These are phyloP conservation scores for Melanogaster broomeanus DNA, from an alignment of 768 basidiomycete species.

Conservation along the genomic window DNA sequence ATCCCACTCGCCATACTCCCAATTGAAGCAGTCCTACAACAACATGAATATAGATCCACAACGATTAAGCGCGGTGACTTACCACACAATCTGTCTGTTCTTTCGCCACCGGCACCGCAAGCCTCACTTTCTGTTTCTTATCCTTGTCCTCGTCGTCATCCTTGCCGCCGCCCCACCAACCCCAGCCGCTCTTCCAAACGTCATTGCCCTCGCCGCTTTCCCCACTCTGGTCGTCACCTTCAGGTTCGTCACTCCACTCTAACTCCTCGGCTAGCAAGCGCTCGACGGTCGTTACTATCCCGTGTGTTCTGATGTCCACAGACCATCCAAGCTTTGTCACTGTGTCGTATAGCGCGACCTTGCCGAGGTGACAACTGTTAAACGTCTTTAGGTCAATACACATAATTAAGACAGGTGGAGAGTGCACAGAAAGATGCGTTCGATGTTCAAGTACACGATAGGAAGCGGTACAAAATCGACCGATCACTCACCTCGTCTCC, in stretches of 20 bases:
- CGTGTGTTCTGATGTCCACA: slow-evolving; percentile 71
- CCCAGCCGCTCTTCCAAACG: slow-evolving; percentile 13
- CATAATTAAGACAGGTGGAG: background rate
- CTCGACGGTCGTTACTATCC: slow-evolving; percentile 71
- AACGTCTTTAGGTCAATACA: background rate
- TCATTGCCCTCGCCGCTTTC: background rate
- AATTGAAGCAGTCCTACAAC: slow-evolving; percentile 68
- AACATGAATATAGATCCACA: background rate
- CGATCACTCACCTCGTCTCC: slow-evolving; percentile 54
- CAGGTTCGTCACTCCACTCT: slow-evolving; percentile 47
- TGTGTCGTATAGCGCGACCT: slow-evolving; percentile 82
- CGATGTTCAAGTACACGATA: no score
- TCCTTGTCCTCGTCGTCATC: slow-evolving; percentile 28
- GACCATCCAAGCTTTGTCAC: slow-evolving; percentile 79
- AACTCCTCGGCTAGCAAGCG: slow-evolving; percentile 54
- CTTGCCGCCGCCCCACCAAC: slow-evolving; percentile 35
- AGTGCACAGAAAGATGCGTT: no score
- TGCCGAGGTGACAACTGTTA: slow-evolving; percentile 83
- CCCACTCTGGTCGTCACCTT: slow-evolving; percentile 3
- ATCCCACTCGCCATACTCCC: slow-evolving; percentile 59
- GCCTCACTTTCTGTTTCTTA: slow-evolving; percentile 16
- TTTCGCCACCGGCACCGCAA: slow-evolving; percentile 48
- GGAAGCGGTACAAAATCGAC: background rate
- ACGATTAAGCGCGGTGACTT: slow-evolving; percentile 25
- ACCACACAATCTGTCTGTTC: slow-evolving; percentile 69